phyloP scores from a whole-genome alignment of 2,329 filamentous ascomycete genomes.

The Diaporthe citrichinensis region DNA sequence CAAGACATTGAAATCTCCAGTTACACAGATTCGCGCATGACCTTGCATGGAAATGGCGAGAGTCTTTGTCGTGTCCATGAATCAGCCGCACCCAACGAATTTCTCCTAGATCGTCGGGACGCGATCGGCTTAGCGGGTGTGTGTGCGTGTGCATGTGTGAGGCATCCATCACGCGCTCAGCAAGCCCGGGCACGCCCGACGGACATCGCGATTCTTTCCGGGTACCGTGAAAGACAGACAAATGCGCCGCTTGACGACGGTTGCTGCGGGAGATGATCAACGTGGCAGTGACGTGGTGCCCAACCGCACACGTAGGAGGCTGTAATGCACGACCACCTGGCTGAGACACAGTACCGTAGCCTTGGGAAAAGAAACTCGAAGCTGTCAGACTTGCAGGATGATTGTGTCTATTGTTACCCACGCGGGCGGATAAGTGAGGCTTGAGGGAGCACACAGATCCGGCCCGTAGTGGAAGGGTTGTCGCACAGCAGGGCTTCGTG shows the following conservation, averaged over 20 bases:
- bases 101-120: constrained; percentile 10
- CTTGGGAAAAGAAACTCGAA: neutral
- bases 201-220: neutral
- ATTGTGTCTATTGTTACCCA: constrained; percentile 16
- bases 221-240: neutral
- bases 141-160: neutral
- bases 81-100: constrained; percentile 16
- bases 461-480: neutral
- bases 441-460: constrained; percentile 15
- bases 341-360: constrained; percentile 20
- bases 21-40: constrained; percentile 28
- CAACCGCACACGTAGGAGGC: neutral
- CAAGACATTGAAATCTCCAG: constrained; percentile 34
- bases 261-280: neutral
- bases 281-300: neutral
- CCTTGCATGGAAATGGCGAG: constrained; percentile 7
- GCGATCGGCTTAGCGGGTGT: neutral
- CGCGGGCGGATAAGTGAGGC: neutral
- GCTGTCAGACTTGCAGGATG: constrained; percentile 33
- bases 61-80: neutral
- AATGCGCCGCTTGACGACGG: neutral
- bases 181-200: neutral
- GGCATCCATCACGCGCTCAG: constrained; percentile 15
- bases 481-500: neutral
- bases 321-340: constrained; percentile 6